Percentiles rank a stretch among this genome's conserved stretches.
phyloP scores from a whole-genome alignment of 768 basidiomycete genomes.

The Leccinum variicolor region DNA sequence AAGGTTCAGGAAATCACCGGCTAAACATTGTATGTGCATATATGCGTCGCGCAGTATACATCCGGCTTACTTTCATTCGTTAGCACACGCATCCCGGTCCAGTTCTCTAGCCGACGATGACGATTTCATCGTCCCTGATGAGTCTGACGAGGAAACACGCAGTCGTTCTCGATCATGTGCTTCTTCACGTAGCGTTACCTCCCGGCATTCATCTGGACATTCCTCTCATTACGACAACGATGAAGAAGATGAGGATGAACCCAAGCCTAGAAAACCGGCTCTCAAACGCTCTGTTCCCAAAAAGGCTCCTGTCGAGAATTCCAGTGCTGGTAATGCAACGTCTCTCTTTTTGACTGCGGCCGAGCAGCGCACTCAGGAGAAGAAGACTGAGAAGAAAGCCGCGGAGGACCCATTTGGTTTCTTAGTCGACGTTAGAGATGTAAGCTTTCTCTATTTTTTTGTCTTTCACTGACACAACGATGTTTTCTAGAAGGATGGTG shows the following conservation, averaged over 20 bases:
- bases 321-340: slow-evolving; percentile 29
- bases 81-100: slow-evolving; percentile 40
- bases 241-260: slow-evolving; percentile 32
- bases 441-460: slow-evolving; percentile 28
- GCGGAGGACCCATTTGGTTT: slow-evolving; percentile 76
- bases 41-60: neutral
- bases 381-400: slow-evolving; percentile 80
- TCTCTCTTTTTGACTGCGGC: slow-evolving; percentile 76
- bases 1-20: slow-evolving; percentile 63
- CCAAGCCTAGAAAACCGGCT: slow-evolving; percentile 37
- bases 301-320: slow-evolving; percentile 27
- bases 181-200: slow-evolving; percentile 38
- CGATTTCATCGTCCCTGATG: slow-evolving; percentile 69
- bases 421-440: slow-evolving; percentile 69
- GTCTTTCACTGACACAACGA: neutral
- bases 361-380: slow-evolving; percentile 68
- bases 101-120: slow-evolving; percentile 56
- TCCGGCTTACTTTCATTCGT: slow-evolving; percentile 6
- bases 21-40: slow-evolving; percentile 45
- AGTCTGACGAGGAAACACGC: slow-evolving; percentile 54
- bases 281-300: slow-evolving; percentile 31
- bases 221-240: slow-evolving; percentile 37
- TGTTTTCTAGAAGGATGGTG: slow-evolving; percentile 66
- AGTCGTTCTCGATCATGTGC: slow-evolving; percentile 49
- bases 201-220: slow-evolving; percentile 34